Evolutionary conservation across 352 stramenopile species (phyloP).

Genomic region (Pythium aphanidermatum): DNA sequence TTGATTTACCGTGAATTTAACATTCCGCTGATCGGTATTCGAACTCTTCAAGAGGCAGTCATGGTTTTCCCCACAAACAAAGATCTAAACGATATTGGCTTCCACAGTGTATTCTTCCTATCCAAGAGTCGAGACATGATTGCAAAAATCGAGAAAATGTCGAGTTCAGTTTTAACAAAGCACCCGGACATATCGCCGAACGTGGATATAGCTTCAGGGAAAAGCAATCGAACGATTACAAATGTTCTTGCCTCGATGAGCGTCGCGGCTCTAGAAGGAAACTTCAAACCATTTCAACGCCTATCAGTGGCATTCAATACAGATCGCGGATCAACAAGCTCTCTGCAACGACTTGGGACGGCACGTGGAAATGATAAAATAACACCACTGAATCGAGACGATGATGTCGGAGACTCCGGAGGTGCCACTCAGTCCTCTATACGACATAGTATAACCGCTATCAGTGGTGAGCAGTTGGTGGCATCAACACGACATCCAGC

Average conservation of each 20-base stretch:
- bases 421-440: no score
- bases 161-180: constrained; percentile 28
- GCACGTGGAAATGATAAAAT: constrained; percentile 15
- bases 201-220: constrained; percentile 22
- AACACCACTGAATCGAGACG: constrained; percentile 14
- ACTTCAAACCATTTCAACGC: constrained; percentile 21
- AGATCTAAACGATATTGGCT: constrained; percentile 32
- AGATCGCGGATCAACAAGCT: constrained; percentile 1
- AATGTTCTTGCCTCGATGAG: constrained; percentile 20
- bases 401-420: constrained; percentile 14
- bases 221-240: constrained; percentile 32
- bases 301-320: constrained; percentile 21
- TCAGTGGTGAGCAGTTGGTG: no score
- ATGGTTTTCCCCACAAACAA: constrained; percentile 48
- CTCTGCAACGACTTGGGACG: not conserved
- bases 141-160: constrained; percentile 54
- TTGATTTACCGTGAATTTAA: constrained; percentile 66
- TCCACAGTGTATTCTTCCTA: constrained; percentile 63
- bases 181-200: constrained; percentile 46
- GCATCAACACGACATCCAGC: constrained; percentile 17
- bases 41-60: constrained; percentile 44
- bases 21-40: constrained; percentile 45
- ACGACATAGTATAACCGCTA: no score
- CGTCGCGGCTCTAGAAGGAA: constrained; percentile 6
- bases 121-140: constrained; percentile 37